Evolutionary conservation across 129 eudicot species (phyloP).

Genomic region (Escallonia rubra): DNA sequence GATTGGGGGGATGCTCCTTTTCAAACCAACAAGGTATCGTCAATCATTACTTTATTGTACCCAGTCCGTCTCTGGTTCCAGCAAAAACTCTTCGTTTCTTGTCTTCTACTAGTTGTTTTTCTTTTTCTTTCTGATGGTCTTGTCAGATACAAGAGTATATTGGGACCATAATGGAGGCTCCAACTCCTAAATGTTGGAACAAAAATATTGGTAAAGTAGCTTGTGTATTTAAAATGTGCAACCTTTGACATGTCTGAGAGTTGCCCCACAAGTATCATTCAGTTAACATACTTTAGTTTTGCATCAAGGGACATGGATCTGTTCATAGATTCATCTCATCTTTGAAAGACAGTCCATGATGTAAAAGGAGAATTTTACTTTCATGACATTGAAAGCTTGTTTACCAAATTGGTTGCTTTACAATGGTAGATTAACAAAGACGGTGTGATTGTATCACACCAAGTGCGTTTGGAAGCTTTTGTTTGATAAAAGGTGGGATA

Average conservation of each 20-base stretch:
- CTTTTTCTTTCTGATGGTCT: constrained; percentile 2
- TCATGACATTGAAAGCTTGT: too few relatives aligned
- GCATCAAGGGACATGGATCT: constrained; percentile 1
- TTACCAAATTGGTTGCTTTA: too few relatives aligned
- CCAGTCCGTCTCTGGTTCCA: not conserved
- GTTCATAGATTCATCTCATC: not conserved
- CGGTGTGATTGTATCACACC: too few relatives aligned
- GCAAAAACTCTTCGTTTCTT: not conserved
- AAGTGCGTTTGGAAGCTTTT: too few relatives aligned
- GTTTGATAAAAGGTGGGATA: too few relatives aligned
- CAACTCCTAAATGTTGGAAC: constrained; percentile 9
- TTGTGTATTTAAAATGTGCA: not conserved
- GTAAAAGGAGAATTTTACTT: too few relatives aligned
- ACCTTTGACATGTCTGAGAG: constrained; percentile 3
- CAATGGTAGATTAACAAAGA: too few relatives aligned
- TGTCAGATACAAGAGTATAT: constrained; percentile 3
- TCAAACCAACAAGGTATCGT: too few relatives aligned
- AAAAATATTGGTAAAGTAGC: not conserved
- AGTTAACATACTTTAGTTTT: not conserved
- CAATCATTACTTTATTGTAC: not conserved
- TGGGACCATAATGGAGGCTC: not conserved
- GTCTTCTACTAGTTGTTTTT: not conserved
- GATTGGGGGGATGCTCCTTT: too few relatives aligned
- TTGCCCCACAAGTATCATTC: constrained; percentile 12
- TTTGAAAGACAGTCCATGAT: not conserved